A percentile compares a stretch with the other conserved stretches of the same genome.
Evolutionary conservation across 805 yeast species (phyloP).

Genomic region (Schwanniomyces yamadae): DNA sequence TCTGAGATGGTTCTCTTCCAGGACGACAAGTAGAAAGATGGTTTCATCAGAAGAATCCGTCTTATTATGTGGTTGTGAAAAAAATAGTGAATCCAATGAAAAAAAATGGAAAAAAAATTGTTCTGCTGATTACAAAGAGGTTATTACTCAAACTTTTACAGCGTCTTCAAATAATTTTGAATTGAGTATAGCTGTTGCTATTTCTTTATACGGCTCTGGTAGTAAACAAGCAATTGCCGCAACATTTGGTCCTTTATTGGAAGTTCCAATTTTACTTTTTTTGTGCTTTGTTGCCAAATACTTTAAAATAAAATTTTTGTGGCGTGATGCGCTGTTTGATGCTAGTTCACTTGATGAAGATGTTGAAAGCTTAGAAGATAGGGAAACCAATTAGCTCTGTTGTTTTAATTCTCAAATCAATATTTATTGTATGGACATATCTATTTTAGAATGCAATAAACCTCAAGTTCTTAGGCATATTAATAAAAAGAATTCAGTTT

Average conservation of each 20-base stretch:
- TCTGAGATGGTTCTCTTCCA: constrained; percentile 23
- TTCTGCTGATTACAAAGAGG: constrained; percentile 39
- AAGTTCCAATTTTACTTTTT: constrained; percentile 50
- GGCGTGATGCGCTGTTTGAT: constrained; percentile 30
- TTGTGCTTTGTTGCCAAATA: constrained; percentile 37
- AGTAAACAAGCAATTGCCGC: constrained; percentile 57
- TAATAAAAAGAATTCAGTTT: no score
- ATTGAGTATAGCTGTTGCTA: constrained; percentile 53
- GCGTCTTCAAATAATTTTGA: constrained; percentile 62
- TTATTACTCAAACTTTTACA: constrained; percentile 53
- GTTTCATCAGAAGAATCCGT: constrained; percentile 12
- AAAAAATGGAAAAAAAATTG: constrained; percentile 27
- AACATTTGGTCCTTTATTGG: constrained; percentile 59
- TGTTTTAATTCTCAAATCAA: no score
- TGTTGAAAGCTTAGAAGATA: no score
- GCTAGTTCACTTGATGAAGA: no score
- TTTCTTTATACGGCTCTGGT: constrained; percentile 50
- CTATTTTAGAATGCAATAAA: constrained; percentile 31
- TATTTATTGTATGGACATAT: constrained; percentile 34
- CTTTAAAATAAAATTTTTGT: constrained; percentile 25
- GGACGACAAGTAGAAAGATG: constrained; percentile 1
- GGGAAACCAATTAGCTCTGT: no score
- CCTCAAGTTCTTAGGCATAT: no score
- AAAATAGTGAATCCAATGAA: constrained; percentile 10
- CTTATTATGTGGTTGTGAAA: constrained; percentile 42